Percentiles rank a stretch among this genome's conserved stretches.
Evolutionary conservation across 805 yeast genomes (phyloP).

Genomic region (Saturnispora silvae): DNA sequence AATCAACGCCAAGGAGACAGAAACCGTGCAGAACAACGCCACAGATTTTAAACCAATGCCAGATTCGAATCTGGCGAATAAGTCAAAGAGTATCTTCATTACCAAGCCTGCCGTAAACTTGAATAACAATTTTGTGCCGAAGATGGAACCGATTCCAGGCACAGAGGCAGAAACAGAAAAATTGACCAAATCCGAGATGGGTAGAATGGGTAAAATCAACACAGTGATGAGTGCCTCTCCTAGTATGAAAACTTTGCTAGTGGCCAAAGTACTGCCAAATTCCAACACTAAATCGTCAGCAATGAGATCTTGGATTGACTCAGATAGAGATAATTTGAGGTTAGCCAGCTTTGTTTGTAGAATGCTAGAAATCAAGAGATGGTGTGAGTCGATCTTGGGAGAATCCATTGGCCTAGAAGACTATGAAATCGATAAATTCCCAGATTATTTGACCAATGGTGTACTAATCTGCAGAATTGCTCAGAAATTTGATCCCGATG

Average conservation of each 20-base stretch:
- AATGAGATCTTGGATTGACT: constrained; percentile 20
- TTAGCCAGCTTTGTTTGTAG: constrained; percentile 43
- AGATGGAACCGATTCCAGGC: constrained; percentile 1
- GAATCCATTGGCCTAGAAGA: constrained; percentile 21
- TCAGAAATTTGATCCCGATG: constrained; percentile 56
- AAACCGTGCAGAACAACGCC: constrained; percentile 20
- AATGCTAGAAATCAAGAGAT: constrained; percentile 37
- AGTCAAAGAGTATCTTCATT: neutral
- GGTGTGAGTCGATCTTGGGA: constrained; percentile 33
- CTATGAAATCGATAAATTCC: constrained; percentile 36
- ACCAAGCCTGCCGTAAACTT: neutral
- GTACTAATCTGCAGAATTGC: constrained; percentile 74
- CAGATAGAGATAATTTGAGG: constrained; percentile 20
- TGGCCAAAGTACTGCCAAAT: constrained; percentile 6
- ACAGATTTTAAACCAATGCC: constrained; percentile 19
- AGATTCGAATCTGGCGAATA: constrained; percentile 6
- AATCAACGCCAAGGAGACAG: constrained; percentile 26
- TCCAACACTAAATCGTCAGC: constrained; percentile 1
- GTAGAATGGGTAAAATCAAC: constrained; percentile 25
- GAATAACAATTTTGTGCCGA: neutral
- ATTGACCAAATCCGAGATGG: constrained; percentile 21
- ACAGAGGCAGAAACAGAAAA: constrained; percentile 10
- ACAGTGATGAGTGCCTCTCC: constrained; percentile 28
- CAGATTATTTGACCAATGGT: constrained; percentile 71
- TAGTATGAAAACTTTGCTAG: constrained; percentile 19